Evolutionary conservation across 495 filamentous ascomycete species (phyloP), one percentile per base, ranked within the genome.

Genomic region (Lasiosphaeria hispida): DNA sequence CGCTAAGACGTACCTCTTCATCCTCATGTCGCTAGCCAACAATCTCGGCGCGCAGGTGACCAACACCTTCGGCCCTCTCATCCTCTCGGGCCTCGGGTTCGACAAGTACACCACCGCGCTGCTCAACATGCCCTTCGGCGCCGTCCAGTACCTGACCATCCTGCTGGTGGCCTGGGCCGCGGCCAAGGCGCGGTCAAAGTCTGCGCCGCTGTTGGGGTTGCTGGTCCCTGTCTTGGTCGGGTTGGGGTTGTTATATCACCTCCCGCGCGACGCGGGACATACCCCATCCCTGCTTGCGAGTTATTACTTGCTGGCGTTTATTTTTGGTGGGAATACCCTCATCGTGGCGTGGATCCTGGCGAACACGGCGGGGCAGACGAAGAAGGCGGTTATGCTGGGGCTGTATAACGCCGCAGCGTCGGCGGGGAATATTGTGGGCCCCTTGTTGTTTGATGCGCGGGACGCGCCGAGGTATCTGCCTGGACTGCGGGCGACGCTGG

Each of bases 361-460:
- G 7, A 84, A 91, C 65, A 84, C 88, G 0, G 88, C 85, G 1
- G 88, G 88, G 0, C 81, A 83, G n/a, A 90, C 87, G 3, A 91
- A 91, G 71, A 84, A 82, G 57, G 79, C 80, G 0, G 69, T 77
- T 23, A 72, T 81, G 35, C 81, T 84, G 76, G 78, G 82, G 10
- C 70, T 89, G n/a, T 77, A 86, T 47, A 79, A 83, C 23, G 84
- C 77, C 3, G 80, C 79, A 2, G 82, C 86, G 52, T 81, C 81
- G 17, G 70, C 81, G 2, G 87, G 87, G 6, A 87, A 83, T 55
- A 86, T 89, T 47, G 82, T 89, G 59, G 85, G 87, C 0, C 87
- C 86, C 4, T 77, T 87, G 58, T 81, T 87, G 3, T 88, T 88
- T 62, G 79, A 79, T 44, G 71, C 74, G 0, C 69, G 61, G n/a